Base-by-base conservation (phyloP, 2,329 filamentous ascomycete genomes). In the Nothopassalora personata region DNA sequence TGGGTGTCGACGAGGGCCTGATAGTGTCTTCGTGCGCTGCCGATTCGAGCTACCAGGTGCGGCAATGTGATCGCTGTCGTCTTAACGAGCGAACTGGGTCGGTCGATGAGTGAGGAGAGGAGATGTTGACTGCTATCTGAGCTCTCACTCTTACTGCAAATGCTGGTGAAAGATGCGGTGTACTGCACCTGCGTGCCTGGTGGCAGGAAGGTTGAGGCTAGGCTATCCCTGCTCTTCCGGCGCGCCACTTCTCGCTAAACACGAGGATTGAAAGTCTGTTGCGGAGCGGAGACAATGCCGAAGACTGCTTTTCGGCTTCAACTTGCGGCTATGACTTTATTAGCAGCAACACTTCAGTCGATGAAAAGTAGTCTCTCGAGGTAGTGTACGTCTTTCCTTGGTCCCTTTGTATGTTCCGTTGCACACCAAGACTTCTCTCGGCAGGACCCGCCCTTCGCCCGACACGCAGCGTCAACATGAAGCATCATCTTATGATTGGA, bases 401-500 rank as follows among this genome's bases (percentile, higher is more conserved):
- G 9, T 28, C 49, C 11, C 19, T 34, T 52, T 45, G 13, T 45
- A 51, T 57, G 48, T 33, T 57, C 34, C 48, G 39, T 39, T 23
- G 15, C 10, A 45, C 11, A 5, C 3, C 30, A 19, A 51, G 49
- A 51, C 10, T 57, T 19, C 39, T 34, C n/a, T 30, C 34, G 45
- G 18, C 34, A 57, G 18, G 31, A 30, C 30, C 48, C 47, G 31
- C 33, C 18, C 55, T 59, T 57, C 51, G 57, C 46, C 55, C 49
- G n/a, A 58, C 60, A 18, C 51, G 54, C 34, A 34, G 33, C 19
- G 53, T 51, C 56, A 82, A 73, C 61, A 93, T 93, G 87, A 86
- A 89, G 72, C 91, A 96, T 74, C 90, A 95, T 78, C 81, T 96
- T 72, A 94, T 96, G 89, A 86, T 93, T 70, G 91, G 91, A 63